Evolutionary conservation across 108 stramenopile genomes (phyloP).

Genomic region (Skeletonema potamos): DNA sequence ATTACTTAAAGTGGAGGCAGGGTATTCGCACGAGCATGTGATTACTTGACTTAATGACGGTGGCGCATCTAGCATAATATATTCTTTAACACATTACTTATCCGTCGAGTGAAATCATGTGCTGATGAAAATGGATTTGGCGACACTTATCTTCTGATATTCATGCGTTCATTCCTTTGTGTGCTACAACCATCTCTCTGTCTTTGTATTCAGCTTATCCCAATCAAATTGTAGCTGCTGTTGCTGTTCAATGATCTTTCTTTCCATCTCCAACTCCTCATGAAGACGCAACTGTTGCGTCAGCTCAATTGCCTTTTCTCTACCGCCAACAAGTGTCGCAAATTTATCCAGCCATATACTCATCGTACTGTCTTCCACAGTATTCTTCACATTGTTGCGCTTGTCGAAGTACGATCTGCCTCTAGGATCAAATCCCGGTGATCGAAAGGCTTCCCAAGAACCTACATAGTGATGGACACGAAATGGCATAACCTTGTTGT

Average conservation of each 20-base stretch:
- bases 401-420: background rate
- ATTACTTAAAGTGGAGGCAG: too few species aligned
- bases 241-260: background rate
- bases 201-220: conserved; percentile 1
- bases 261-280: conserved; percentile 4
- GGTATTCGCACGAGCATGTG: too few species aligned
- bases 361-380: background rate
- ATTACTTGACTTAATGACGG: too few species aligned
- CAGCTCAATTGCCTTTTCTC: conserved; percentile 6
- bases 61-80: too few species aligned
- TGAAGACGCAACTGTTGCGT: background rate
- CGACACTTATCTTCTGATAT: too few species aligned
- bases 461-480: conserved; percentile 16
- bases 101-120: too few species aligned
- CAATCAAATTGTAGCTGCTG: background rate
- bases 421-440: conserved; percentile 10
- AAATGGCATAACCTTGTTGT: conserved; percentile 10
- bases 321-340: conserved; percentile 12
- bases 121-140: too few species aligned
- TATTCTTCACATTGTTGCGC: background rate
- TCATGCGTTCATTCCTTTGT: too few species aligned
- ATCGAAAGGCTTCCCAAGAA: conserved; percentile 10
- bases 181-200: too few species aligned
- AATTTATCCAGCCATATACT: conserved; percentile 10
- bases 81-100: too few species aligned